phyloP scores from a whole-genome alignment of 164 flowering plant species.

The Umbilicus rupestris region DNA sequence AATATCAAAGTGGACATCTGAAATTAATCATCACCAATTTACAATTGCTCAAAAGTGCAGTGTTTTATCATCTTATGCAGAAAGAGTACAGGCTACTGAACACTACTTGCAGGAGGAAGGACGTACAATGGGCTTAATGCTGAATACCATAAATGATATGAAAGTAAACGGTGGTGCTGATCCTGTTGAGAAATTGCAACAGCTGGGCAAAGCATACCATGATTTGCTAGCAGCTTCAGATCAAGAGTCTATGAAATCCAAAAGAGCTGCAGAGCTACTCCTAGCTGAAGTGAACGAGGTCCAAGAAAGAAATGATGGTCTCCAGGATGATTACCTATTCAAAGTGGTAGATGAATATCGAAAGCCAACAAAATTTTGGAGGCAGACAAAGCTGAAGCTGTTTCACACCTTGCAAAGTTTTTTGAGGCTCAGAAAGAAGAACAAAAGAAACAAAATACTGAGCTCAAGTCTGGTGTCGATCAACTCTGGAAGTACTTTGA shows the following conservation, averaged over 20 bases:
- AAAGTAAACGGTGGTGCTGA: slow-evolving; percentile 36
- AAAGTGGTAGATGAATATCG: slow-evolving; percentile 34
- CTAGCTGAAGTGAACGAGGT: slow-evolving; percentile 89
- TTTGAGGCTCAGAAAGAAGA: slow-evolving; percentile 27
- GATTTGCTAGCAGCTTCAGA: slow-evolving; percentile 51
- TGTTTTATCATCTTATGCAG: slow-evolving; percentile 33
- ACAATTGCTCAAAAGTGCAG: slow-evolving; percentile 35
- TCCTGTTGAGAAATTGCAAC: slow-evolving; percentile 52
- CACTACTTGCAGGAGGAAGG: slow-evolving; percentile 36
- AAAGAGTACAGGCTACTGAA: slow-evolving; percentile 37
- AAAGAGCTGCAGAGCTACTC: slow-evolving; percentile 78
- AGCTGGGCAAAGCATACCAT: slow-evolving; percentile 28
- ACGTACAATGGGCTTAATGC: slow-evolving; percentile 32
- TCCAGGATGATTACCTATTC: slow-evolving; percentile 77
- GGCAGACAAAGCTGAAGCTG: slow-evolving; percentile 54
- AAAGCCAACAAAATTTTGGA: slow-evolving; percentile 45
- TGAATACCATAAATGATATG: slow-evolving; percentile 34
- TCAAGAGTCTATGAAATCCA: slow-evolving; percentile 68
- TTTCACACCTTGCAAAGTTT: slow-evolving; percentile 41
- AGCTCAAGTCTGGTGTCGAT: slow-evolving; percentile 32
- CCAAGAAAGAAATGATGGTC: slow-evolving; percentile 79
- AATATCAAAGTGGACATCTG: slow-evolving; percentile 48
- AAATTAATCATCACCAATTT: slow-evolving; percentile 30
- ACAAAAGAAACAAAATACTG: slow-evolving; percentile 29
- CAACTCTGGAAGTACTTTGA: slow-evolving; percentile 32